Evolutionary conservation across 2,329 filamentous ascomycete species (phyloP), one percentile per base, ranked within the genome.

Genomic region (Fusarium sarcochroum): DNA sequence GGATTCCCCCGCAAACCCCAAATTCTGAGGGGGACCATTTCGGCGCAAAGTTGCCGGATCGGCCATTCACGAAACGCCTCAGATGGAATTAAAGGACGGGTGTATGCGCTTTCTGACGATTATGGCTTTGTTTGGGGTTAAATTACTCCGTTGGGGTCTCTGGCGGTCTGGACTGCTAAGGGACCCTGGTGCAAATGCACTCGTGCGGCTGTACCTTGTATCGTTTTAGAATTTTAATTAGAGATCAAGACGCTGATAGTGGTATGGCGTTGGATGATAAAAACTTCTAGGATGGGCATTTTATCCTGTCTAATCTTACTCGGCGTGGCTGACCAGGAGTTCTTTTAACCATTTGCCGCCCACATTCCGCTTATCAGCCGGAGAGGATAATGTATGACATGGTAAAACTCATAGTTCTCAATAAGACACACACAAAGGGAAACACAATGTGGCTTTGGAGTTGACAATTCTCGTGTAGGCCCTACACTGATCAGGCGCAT

Each of bases 1-100:
- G 3, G 8, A 38, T 21, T 61, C 56, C 63, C 63, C 63, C 56
- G 62, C 63, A 66, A 66, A 61, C 63, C 63, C 63, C 42, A 66
- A 66, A 8, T 21, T 38, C 2, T 49, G 7, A 64, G 21, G 32
- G 46, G 30, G 35, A n/a, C 15, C 34, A 18, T 32, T 8, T 21
- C 41, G 32, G 25, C 45, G 40, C 17, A 58, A 64, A 46, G 59
- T 49, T 49, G 37, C 59, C 59, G 38, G 47, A 50, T 68, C 51
- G 23, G 13, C 37, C 41, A 37, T 47, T 23, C 27, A 15, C 38
- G 35, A 23, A 17, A 10, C 21, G 35, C 15, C 11, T 6, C 15
- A 7, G n/a, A 17, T 53, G 25, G 17, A 58, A 27, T 42, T 62
- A 13, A 40, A 20, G 20, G 46, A 27, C 6, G 13, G 11, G 21